Evolutionary conservation across 1,284 basidiomycete species (phyloP), one percentile per base, ranked within the genome.

Genomic region (Earliella scabrosa): DNA sequence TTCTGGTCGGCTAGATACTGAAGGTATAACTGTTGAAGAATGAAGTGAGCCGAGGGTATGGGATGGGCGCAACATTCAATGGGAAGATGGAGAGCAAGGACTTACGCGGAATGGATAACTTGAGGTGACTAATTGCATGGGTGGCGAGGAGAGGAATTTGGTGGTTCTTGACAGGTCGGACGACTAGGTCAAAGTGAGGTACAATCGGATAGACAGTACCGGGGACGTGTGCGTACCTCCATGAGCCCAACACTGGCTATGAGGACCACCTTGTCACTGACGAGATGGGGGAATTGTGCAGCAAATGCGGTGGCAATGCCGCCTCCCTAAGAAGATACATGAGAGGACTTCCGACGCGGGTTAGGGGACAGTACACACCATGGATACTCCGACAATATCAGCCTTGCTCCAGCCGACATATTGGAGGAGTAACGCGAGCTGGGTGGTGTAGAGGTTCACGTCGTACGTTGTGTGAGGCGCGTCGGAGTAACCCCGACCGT

Each of bases 401-500:
- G 87, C 82, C 57, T 82, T 81, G 8, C 80, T 76, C 89, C 90
- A 92, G 48, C 77, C 78, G 43, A 92, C 70, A 60, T 90, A 82
- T 63, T 92, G 90, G 79, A 92, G 82, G 50, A 92, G 79, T 1
- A 92, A 77, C 0, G 90, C 90, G n/a, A 92, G 85, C 65, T 92
- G 89, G 0, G 83, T 86, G 0, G 83, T 83, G 69, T 88, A 88
- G 5, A 92, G 75, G 3, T 75, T 71, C 2, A 79, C 73, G 60
- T 88, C 80, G 68, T 92, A 90, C 2, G 78, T 80, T 6, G 79
- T 81, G 29, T 83, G 78, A 0, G 88, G 90, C 1, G 88, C 88
- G 60, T 90, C 90, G 1, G 88, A 88, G 69, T 92, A 92, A 9
- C 90, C 90, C 32, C 90, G 80, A 14, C 90, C 90, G 58, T 90